Evolutionary conservation across 2,329 filamentous ascomycete genomes (phyloP).

Genomic region (Colletotrichum gigasporum): DNA sequence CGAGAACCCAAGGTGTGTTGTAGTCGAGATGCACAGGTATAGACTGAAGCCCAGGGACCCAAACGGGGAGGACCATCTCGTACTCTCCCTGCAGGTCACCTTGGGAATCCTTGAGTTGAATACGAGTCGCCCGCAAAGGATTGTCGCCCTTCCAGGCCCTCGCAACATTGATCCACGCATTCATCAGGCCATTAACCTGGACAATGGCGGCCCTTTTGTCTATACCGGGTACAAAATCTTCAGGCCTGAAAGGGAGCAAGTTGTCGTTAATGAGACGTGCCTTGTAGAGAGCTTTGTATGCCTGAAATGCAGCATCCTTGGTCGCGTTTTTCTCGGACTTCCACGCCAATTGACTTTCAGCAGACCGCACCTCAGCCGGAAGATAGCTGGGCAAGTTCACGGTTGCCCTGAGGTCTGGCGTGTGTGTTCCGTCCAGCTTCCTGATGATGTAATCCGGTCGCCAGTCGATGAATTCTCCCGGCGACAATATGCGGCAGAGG

Average conservation of each 20-base stretch:
- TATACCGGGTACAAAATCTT: conserved; percentile 48
- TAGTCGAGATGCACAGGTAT: conserved; percentile 53
- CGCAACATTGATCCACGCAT: conserved; percentile 58
- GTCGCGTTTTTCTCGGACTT: conserved; percentile 74
- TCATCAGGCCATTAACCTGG: conserved; percentile 48
- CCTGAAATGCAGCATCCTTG: conserved; percentile 85
- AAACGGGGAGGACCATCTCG: conserved; percentile 53
- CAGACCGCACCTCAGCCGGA: conserved; percentile 66
- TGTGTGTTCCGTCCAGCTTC: conserved; percentile 41
- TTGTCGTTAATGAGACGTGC: conserved; percentile 81
- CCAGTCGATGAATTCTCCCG: conserved; percentile 68
- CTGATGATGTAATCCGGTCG: conserved; percentile 74
- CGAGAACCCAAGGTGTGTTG: conserved; percentile 46
- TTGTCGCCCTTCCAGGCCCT: conserved; percentile 50
- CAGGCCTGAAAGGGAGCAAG: conserved; percentile 70
- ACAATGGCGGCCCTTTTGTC: conserved; percentile 47
- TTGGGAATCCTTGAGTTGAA: conserved; percentile 38
- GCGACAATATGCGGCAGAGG: conserved; percentile 75
- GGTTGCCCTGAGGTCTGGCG: conserved; percentile 57
- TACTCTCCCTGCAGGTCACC: conserved; percentile 46
- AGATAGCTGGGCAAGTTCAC: conserved; percentile 79
- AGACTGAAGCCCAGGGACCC: conserved; percentile 46
- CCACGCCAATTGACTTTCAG: conserved; percentile 68
- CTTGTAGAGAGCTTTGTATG: conserved; percentile 75
- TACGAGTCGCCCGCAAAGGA: conserved; percentile 36